Conservation (phyloP, 768 basidiomycete species). For the Neoboletus magnificus region DNA sequence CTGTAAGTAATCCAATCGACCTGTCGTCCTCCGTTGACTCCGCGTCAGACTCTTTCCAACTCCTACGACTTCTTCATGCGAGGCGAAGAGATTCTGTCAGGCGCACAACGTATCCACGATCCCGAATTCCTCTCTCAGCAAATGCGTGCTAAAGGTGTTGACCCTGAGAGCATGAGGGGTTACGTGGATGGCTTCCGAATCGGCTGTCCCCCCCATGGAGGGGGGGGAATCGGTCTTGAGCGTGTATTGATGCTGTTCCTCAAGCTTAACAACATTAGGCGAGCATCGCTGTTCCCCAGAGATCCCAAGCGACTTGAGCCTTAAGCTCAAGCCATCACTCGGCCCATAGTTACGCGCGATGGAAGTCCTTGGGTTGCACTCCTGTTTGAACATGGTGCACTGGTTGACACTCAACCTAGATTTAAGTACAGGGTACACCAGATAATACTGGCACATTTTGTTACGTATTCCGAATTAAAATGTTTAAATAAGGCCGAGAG, state of each 20-base stretch:
- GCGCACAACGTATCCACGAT: slow-evolving; percentile 97
- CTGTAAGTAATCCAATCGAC: slow-evolving; percentile 46
- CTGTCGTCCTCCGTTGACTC: slow-evolving; percentile 1
- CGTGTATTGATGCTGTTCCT: slow-evolving; percentile 97
- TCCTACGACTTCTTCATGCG: slow-evolving; percentile 99
- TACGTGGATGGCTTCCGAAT: slow-evolving; percentile 95
- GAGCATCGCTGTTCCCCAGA: slow-evolving; percentile 92
- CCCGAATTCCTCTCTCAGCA: slow-evolving; percentile 74
- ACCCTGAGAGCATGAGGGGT: slow-evolving; percentile 86
- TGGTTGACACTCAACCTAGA: slow-evolving; percentile 12
- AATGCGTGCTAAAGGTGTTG: slow-evolving; percentile 85
- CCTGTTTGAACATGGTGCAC: background rate
- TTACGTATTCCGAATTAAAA: slow-evolving; percentile 27
- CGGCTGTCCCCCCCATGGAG: slow-evolving; percentile 95
- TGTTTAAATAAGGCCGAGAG: slow-evolving; percentile 12
- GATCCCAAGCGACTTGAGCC: slow-evolving; percentile 95
- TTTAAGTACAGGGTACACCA: slow-evolving; percentile 19
- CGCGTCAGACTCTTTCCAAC: slow-evolving; percentile 77
- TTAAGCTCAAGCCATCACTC: slow-evolving; percentile 32
- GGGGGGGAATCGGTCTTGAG: slow-evolving; percentile 93
- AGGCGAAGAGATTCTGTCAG: slow-evolving; percentile 97
- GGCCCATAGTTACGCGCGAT: background rate
- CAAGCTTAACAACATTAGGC: slow-evolving; percentile 92
- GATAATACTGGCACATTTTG: slow-evolving; percentile 10
- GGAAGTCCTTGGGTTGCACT: background rate